These are phyloP conservation scores for Mycena indigotica DNA, from an alignment of 768 basidiomycete species.

Conservation along the genomic window DNA sequence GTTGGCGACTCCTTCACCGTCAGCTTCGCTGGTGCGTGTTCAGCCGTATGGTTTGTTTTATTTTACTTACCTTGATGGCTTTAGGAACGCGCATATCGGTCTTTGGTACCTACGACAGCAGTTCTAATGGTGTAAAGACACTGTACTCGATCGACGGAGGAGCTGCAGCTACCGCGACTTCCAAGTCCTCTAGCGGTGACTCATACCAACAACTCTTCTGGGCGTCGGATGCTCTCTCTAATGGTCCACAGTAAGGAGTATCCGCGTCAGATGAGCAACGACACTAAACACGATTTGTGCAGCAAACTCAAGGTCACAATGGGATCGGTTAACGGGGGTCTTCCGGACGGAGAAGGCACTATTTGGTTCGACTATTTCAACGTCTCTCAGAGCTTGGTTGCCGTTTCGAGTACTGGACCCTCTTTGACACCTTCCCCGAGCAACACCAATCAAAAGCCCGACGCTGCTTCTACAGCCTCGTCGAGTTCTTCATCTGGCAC, in stretches of 20 bases:
- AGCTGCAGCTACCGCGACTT: constrained; percentile 27
- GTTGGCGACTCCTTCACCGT: constrained; percentile 38
- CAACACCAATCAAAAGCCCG: background rate
- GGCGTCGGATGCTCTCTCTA: constrained; percentile 30
- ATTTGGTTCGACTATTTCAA: constrained; percentile 47
- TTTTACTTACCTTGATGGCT: background rate
- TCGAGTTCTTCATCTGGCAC: constrained; percentile 2
- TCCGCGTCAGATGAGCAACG: background rate
- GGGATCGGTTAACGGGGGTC: constrained; percentile 31
- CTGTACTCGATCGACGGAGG: constrained; percentile 38
- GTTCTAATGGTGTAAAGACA: constrained; percentile 38
- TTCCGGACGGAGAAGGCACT: constrained; percentile 37
- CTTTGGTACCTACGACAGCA: constrained; percentile 37
- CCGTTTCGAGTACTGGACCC: constrained; percentile 17
- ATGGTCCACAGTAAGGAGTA: constrained; percentile 36
- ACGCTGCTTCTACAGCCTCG: background rate
- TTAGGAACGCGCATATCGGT: constrained; percentile 38
- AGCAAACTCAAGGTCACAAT: constrained; percentile 40
- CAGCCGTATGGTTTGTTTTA: background rate
- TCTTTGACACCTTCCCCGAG: constrained; percentile 4
- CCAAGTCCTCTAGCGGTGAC: constrained; percentile 31
- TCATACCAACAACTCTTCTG: constrained; percentile 39
- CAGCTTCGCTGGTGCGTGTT: constrained; percentile 34
- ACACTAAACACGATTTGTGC: background rate
- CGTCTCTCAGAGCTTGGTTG: constrained; percentile 16